Conservation (phyloP, 1,284 basidiomycete genomes). For the Trametes sp. region DNA sequence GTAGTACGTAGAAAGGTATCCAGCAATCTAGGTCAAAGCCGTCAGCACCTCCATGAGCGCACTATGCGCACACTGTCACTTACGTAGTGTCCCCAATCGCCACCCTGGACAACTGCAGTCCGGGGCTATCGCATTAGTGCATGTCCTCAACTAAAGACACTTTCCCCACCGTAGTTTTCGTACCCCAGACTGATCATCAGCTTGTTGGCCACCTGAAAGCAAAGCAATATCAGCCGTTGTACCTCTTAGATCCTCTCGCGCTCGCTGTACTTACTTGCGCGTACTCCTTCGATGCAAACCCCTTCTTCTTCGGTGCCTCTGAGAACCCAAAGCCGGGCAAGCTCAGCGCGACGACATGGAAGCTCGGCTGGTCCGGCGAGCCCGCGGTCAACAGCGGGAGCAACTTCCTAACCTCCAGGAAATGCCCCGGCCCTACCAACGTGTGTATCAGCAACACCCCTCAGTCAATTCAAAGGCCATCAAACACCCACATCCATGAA, state of each 20-base stretch:
- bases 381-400: slow-evolving; percentile 54
- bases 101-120: slow-evolving; percentile 51
- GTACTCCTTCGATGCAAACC: slow-evolving; percentile 39
- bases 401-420: slow-evolving; percentile 61
- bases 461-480: background rate
- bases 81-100: slow-evolving; percentile 55
- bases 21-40: slow-evolving; percentile 11
- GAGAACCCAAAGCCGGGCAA: slow-evolving; percentile 65
- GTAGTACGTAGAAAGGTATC: slow-evolving; percentile 12
- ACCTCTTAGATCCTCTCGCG: no score
- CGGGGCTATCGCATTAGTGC: background rate
- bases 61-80: slow-evolving; percentile 32
- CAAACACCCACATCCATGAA: slow-evolving; percentile 53
- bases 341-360: slow-evolving; percentile 64
- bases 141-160: slow-evolving; percentile 12
- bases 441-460: background rate
- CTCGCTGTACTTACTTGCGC: slow-evolving; percentile 24
- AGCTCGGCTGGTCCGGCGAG: slow-evolving; percentile 54
- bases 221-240: background rate
- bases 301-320: slow-evolving; percentile 48
- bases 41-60: slow-evolving; percentile 30
- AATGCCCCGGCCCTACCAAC: slow-evolving; percentile 63
- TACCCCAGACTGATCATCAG: slow-evolving; percentile 57
- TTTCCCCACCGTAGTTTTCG: slow-evolving; percentile 54
- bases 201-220: slow-evolving; percentile 48